Evolutionary conservation across 495 filamentous ascomycete genomes (phyloP).

Genomic region (Corynascus novoguineensis): DNA sequence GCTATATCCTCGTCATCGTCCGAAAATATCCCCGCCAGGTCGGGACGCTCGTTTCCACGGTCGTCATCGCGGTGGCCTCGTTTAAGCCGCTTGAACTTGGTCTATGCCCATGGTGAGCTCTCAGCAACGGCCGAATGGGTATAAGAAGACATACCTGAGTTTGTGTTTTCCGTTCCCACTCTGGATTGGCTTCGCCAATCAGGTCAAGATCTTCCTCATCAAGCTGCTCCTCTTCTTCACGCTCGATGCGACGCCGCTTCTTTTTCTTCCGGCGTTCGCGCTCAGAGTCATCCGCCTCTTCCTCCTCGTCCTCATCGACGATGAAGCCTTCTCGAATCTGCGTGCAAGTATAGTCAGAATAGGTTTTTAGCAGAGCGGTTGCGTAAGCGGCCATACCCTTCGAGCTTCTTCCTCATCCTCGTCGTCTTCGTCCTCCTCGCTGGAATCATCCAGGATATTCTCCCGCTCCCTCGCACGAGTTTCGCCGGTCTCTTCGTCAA

Average conservation of each 20-base stretch:
- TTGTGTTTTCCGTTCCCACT: conserved; percentile 57
- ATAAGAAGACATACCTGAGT: conserved; percentile 50
- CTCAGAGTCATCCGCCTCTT: conserved; percentile 60
- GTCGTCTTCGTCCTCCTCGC: conserved; percentile 94
- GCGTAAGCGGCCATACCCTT: conserved; percentile 32
- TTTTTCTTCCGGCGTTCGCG: conserved; percentile 54
- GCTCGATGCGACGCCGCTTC: conserved; percentile 67
- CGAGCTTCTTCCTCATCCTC: conserved; percentile 79
- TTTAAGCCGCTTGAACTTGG: conserved; percentile 92
- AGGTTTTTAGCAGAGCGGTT: neutral
- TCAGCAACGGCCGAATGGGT: neutral
- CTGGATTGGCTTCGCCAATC: conserved; percentile 72
- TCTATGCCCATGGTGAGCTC: conserved; percentile 46
- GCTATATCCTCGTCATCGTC: conserved; percentile 81
- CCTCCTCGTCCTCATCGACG: conserved; percentile 85
- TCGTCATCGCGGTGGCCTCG: conserved; percentile 73
- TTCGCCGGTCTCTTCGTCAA: conserved; percentile 75
- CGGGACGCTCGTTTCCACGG: conserved; percentile 57
- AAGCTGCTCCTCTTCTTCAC: conserved; percentile 80
- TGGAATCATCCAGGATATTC: conserved; percentile 65
- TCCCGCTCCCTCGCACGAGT: conserved; percentile 31
- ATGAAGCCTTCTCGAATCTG: conserved; percentile 94
- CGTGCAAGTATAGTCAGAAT: neutral
- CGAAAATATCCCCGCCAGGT: conserved; percentile 84
- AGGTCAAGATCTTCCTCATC: conserved; percentile 97